Conservation (phyloP, 306 rosid genomes). For the Neltuma alba region DNA sequence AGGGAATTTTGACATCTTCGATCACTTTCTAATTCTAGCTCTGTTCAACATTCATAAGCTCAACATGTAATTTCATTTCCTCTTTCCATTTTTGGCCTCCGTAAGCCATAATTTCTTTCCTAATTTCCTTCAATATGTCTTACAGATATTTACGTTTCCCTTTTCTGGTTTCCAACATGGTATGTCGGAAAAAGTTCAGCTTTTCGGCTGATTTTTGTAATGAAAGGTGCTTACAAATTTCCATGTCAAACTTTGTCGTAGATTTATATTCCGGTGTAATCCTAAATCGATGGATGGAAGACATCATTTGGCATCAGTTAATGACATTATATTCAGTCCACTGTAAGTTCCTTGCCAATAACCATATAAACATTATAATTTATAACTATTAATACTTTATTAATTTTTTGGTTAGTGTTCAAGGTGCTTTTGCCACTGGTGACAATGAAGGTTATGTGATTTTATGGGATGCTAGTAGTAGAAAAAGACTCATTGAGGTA, state of each 20-base stretch:
- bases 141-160: not conserved
- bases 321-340: conserved; percentile 68
- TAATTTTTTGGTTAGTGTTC: conserved; percentile 39
- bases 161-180: not conserved
- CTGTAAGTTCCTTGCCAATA: conserved; percentile 4
- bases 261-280: conserved; percentile 82
- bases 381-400: conserved; percentile 15
- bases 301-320: conserved; percentile 68
- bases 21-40: not conserved
- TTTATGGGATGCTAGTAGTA: conserved; percentile 55
- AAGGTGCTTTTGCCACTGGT: conserved; percentile 57
- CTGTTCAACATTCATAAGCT: not conserved
- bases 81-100: not conserved
- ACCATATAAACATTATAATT: not conserved
- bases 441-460: conserved; percentile 62
- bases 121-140: not conserved
- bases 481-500: conserved; percentile 62
- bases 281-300: conserved; percentile 73
- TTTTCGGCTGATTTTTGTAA: conserved; percentile 20
- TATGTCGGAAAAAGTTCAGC: not conserved
- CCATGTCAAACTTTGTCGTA: conserved; percentile 39
- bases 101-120: not conserved
- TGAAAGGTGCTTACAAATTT: conserved; percentile 36
- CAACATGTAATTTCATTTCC: conserved; percentile 8
- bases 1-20: not conserved